phyloP scores from a whole-genome alignment of 2,329 filamentous ascomycete genomes.

The Fusarium virguliforme region DNA sequence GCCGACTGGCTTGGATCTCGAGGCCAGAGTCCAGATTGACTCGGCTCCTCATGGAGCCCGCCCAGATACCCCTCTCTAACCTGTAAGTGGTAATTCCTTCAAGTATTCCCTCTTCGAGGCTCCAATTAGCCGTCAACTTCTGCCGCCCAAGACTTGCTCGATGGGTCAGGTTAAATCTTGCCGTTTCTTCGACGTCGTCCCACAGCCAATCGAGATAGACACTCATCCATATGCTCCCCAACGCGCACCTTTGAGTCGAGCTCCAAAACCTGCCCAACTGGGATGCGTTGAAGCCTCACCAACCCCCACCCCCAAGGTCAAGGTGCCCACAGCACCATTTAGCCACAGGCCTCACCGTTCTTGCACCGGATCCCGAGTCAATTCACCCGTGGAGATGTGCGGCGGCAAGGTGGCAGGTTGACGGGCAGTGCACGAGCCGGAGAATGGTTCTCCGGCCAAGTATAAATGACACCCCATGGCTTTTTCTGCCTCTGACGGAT shows the following conservation, averaged over 20 bases:
- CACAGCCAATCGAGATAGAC: constrained; percentile 31
- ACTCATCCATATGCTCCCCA: constrained; percentile 25
- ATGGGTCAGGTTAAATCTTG: constrained; percentile 24
- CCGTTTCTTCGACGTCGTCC: constrained; percentile 34
- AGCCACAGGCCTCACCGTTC: constrained; percentile 16
- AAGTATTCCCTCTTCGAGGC: constrained; percentile 15
- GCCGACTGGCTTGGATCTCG: neutral
- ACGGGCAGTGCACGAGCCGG: constrained; percentile 1
- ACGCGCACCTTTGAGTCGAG: constrained; percentile 32
- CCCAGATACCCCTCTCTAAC: constrained; percentile 16
- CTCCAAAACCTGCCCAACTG: constrained; percentile 40
- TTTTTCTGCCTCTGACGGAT: neutral
- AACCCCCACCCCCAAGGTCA: constrained; percentile 39
- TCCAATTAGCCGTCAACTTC: constrained; percentile 41
- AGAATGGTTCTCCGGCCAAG: constrained; percentile 5
- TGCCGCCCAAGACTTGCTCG: constrained; percentile 32
- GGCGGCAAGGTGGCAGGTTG: neutral
- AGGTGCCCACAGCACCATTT: constrained; percentile 17
- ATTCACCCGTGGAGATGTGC: neutral
- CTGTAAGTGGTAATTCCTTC: constrained; percentile 28
- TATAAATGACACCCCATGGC: constrained; percentile 1
- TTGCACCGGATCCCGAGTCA: constrained; percentile 9
- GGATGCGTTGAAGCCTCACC: constrained; percentile 26
- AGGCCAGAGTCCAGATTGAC: constrained; percentile 25
- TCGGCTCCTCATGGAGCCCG: constrained; percentile 22